A percentile compares a stretch with the other conserved stretches of the same genome.
phyloP scores from a whole-genome alignment of 306 rosid genomes.

The Castanea mollissima region DNA sequence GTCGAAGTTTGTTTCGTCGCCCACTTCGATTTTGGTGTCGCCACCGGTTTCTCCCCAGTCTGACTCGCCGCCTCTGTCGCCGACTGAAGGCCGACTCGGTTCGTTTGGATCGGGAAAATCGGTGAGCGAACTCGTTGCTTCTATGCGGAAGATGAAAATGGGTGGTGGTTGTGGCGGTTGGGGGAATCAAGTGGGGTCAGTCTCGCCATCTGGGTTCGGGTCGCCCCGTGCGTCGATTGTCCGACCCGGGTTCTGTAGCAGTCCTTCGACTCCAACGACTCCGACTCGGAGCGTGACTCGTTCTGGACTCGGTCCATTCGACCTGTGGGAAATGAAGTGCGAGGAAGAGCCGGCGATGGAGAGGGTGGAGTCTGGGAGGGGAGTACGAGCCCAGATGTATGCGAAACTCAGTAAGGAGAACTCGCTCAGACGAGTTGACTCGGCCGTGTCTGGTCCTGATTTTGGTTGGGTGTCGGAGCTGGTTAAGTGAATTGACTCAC shows the following conservation, averaged over 20 bases:
- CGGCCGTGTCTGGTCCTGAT: slow-evolving; percentile 39
- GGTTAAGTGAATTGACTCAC: slow-evolving; percentile 29
- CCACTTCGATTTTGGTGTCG: slow-evolving; percentile 57
- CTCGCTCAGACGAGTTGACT: slow-evolving; percentile 29
- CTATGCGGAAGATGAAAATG: slow-evolving; percentile 45
- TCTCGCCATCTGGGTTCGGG: slow-evolving; percentile 13
- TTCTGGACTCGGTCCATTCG: background rate
- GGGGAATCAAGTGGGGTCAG: slow-evolving; percentile 3
- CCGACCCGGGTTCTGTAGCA: slow-evolving; percentile 33
- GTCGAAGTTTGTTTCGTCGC: slow-evolving; percentile 37
- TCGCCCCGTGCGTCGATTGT: slow-evolving; percentile 31
- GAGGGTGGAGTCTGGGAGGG: slow-evolving; percentile 83
- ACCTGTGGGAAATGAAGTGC: slow-evolving; percentile 28
- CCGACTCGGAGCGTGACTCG: slow-evolving; percentile 14
- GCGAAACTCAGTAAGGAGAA: slow-evolving; percentile 65
- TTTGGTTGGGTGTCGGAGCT: slow-evolving; percentile 70
- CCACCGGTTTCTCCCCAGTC: slow-evolving; percentile 42
- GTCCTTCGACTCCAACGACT: slow-evolving; percentile 18
- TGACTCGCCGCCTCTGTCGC: slow-evolving; percentile 57
- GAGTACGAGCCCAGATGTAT: slow-evolving; percentile 63
- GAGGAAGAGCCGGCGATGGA: slow-evolving; percentile 71
- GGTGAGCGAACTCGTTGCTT: slow-evolving; percentile 32
- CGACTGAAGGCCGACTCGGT: slow-evolving; percentile 28
- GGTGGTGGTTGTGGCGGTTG: slow-evolving; percentile 6
- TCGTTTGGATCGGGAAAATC: slow-evolving; percentile 21